phyloP scores from a whole-genome alignment of 139 green algal genomes.

The Dunaliella sp. region DNA sequence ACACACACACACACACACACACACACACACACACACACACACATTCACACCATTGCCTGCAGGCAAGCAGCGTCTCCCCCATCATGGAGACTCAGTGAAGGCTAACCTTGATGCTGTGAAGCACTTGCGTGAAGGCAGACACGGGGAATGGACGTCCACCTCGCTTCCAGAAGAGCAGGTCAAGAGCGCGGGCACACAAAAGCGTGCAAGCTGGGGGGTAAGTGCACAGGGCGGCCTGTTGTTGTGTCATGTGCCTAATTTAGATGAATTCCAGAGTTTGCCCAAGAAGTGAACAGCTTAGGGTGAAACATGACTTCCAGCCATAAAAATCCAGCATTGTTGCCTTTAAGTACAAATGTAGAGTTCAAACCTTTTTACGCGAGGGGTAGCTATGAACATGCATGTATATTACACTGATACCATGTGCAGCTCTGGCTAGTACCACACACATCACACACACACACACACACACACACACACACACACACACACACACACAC shows the following conservation, averaged over 20 bases:
- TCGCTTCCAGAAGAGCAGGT: neutral
- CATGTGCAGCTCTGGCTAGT: too few relatives aligned
- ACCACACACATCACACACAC: too few relatives aligned
- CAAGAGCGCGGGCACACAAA: neutral
- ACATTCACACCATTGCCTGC: neutral
- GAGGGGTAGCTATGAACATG: too few relatives aligned
- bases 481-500: too few relatives aligned
- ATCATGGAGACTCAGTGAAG: conserved; percentile 26
- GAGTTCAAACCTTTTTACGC: neutral
- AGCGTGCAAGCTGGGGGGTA: neutral
- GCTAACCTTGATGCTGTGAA: conserved; percentile 61
- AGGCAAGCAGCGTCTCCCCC: neutral
- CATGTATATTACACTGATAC: too few relatives aligned
- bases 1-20: neutral
- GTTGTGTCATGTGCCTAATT: neutral
- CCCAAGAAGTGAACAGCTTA: neutral
- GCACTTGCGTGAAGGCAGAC: conserved; percentile 61
- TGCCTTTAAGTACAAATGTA: neutral
- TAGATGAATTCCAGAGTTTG: neutral
- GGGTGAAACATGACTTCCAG: neutral
- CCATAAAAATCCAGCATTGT: neutral
- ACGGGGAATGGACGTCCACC: conserved; percentile 62
- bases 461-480: too few relatives aligned
- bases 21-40: neutral
- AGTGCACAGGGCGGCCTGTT: neutral